Evolutionary conservation across 305 asterid genomes (phyloP), one percentile per base, ranked within the genome.

Genomic region (Fraxinus platypoda): DNA sequence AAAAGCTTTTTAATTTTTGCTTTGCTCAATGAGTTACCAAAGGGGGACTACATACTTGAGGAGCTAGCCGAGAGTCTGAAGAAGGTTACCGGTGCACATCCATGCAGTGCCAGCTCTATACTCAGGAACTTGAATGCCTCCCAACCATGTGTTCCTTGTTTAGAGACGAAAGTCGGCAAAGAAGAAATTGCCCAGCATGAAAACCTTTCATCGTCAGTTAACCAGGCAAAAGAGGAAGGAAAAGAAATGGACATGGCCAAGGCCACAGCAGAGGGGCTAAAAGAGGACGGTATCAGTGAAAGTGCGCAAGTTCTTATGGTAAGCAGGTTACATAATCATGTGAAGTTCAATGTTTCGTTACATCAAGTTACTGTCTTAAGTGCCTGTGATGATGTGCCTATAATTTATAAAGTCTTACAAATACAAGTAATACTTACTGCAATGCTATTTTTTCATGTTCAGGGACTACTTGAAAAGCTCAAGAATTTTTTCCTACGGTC

Each of bases 261-360:
- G 87, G 93, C 97, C 25, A 90, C 94, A 0, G 83, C 90, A 2
- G 92, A 85, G 86, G 95, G 84, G 15, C 81, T 90, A 68, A 93
- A 90, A 84, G 99, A 93, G 77, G 98, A 95, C 43, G 98, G 99
- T 9, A 88, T 95, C 59, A 86, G 90, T 70, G 89, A 93, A 64
- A 95, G 94, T 30, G 92, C 91, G 19, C 95, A 88, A 87, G 89
- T 94, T 86, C 97, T 95, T 83, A 78, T 93, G 90, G 99, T 93
- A 86, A 78, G 92, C 82, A 25, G 17, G n/a, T 19, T 25, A 19
- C 9, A 43, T n/a, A 57, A 19, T 57, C 12, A 19, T 19, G 25
- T n/a, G 6, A 25, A 64, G 33, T 64, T 64, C 33, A 64, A 25
- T 43, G 54, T 25, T 25, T 64, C 0, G 26, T 17, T 64, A 23